Percentiles rank a stretch among this genome's conserved stretches.
These are phyloP conservation scores for Flaveria bidentis DNA, from an alignment of 129 eudicot genomes.

Conservation along the genomic window DNA sequence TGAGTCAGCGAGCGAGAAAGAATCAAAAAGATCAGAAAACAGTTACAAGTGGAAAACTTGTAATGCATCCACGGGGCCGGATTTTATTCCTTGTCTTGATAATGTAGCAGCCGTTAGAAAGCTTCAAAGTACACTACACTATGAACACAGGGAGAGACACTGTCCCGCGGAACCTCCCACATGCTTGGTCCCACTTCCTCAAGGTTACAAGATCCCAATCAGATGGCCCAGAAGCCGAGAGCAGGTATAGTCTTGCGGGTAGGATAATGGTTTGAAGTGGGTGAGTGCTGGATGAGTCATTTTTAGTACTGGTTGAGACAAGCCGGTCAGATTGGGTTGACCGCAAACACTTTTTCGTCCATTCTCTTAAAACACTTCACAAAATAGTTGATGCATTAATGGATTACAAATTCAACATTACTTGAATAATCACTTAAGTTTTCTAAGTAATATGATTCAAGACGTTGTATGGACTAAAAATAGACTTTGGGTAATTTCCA, in stretches of 20 bases:
- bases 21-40: conserved; percentile 27
- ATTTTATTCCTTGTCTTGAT: conserved; percentile 63
- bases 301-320: neutral
- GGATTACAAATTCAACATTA: neutral
- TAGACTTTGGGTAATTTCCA: neutral
- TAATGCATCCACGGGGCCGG: conserved; percentile 45
- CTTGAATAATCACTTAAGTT: neutral
- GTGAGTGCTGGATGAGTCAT: neutral
- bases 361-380: neutral
- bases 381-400: neutral
- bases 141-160: conserved; percentile 63
- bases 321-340: neutral
- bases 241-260: conserved; percentile 31
- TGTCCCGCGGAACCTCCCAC: conserved; percentile 60
- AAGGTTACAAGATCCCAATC: conserved; percentile 47
- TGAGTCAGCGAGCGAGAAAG: conserved; percentile 55
- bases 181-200: conserved; percentile 51
- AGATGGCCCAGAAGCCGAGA: conserved; percentile 63
- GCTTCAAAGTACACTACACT: conserved; percentile 42
- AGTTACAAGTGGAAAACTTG: conserved; percentile 50
- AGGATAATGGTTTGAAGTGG: neutral
- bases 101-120: conserved; percentile 45
- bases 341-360: neutral
- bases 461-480: neutral
- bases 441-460: neutral